Evolutionary conservation across 352 stramenopile species (phyloP).

Genomic region (Hyaloperonospora brassicae): DNA sequence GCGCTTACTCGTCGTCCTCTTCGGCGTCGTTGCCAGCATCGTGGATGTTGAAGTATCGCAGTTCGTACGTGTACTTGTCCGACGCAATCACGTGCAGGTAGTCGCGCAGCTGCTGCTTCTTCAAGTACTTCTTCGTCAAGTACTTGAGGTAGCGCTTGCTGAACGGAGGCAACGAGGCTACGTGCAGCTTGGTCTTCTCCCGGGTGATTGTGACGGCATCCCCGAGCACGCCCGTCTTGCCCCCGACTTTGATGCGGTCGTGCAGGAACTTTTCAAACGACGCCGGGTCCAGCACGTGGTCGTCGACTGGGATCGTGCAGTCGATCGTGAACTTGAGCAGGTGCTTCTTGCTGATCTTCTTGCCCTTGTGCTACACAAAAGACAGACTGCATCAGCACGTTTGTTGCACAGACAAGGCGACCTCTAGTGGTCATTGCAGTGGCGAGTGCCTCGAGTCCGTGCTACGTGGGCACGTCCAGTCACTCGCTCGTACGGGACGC

Average conservation of each 20-base stretch:
- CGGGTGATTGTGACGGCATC: constrained; percentile 92
- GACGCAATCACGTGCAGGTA: constrained; percentile 99
- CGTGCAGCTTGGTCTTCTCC: constrained; percentile 95
- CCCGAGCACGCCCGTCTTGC: constrained; percentile 95
- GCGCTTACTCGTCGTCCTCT: constrained; percentile 82
- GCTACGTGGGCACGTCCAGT: constrained; percentile 11
- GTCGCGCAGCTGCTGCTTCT: constrained; percentile 99
- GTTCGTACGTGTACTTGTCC: constrained; percentile 98
- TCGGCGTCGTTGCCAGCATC: constrained; percentile 87
- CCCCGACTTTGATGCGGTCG: constrained; percentile 98
- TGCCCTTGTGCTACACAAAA: constrained; percentile 55
- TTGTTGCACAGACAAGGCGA: constrained; percentile 1
- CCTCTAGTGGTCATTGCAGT: constrained; percentile 13
- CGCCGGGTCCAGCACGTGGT: constrained; percentile 97
- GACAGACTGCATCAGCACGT: constrained; percentile 12
- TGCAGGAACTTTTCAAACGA: constrained; percentile 99
- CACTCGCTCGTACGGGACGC: constrained; percentile 2
- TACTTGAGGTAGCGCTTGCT: constrained; percentile 99
- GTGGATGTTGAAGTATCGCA: constrained; percentile 98
- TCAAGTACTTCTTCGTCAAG: constrained; percentile 99
- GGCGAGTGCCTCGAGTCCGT: constrained; percentile 18
- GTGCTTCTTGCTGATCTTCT: constrained; percentile 88
- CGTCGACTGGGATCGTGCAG: constrained; percentile 95
- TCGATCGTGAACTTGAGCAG: constrained; percentile 91
- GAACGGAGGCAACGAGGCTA: constrained; percentile 92